Evolutionary conservation across 306 rosid species (phyloP).

Genomic region (Neltuma alba): DNA sequence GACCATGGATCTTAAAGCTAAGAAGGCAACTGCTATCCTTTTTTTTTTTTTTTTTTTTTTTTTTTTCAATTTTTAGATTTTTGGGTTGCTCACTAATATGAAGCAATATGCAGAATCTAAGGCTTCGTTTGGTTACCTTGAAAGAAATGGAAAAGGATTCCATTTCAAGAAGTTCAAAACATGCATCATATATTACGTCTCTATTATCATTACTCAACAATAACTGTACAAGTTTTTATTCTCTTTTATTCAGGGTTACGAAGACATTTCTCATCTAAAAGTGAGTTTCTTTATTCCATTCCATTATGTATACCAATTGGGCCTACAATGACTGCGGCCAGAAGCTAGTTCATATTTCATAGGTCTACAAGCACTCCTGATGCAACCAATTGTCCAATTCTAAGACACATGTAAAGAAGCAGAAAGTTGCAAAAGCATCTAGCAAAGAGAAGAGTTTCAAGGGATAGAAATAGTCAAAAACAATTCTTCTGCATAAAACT

Average conservation of each 20-base stretch:
- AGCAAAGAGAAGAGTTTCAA: not conserved
- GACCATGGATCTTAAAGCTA: not conserved
- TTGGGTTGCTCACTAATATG: constrained; percentile 10
- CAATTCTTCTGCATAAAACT: not conserved
- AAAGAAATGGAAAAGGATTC: not conserved
- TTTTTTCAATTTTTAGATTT: no score
- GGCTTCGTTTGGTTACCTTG: not conserved
- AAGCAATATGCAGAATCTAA: not conserved
- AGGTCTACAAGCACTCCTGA: constrained; percentile 1
- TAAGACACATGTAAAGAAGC: not conserved
- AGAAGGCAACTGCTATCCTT: not conserved
- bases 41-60: not conserved
- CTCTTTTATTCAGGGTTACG: not conserved
- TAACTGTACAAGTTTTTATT: not conserved
- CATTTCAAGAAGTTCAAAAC: not conserved
- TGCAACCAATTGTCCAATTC: constrained; percentile 14
- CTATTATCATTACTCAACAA: not conserved
- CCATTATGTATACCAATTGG: not conserved
- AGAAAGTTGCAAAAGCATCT: not conserved
- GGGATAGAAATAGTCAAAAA: not conserved
- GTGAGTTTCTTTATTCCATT: not conserved
- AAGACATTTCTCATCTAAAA: not conserved
- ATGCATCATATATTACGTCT: not conserved
- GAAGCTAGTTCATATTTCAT: not conserved
- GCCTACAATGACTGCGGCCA: not conserved